Base-by-base conservation (phyloP, 176 grass and related monocot genomes). In the Panicum miliaceum region DNA sequence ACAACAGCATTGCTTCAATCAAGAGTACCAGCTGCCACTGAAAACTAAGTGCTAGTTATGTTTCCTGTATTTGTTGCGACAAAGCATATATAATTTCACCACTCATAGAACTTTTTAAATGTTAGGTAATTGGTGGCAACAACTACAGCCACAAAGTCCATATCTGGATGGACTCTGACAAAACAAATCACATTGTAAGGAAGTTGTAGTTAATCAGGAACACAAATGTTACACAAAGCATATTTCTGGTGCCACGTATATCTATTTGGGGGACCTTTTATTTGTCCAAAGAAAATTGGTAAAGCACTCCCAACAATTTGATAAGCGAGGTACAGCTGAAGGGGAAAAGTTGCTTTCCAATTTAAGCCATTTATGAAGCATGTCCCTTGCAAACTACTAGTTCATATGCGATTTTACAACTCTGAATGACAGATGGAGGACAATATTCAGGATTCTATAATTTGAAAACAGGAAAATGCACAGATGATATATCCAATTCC, bases 51-150 rank as follows among this genome's bases (percentile, higher is more conserved):
- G 7, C 10, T 68, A 81, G 47, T 13, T 7, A 54, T 68, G 14
- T 27, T 81, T 68, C 47, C 54, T 56, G 35, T 81, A 56, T 69
- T 81, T 40, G 23, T 68, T 81, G 78, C 64, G 15, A 19, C 4
- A 69, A 4, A 26, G 41, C 22, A 53, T 40, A 53, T 9, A 15
- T 0, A 48, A 51, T 23, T 64, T 51, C 20, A 14, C 20, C 0
- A 67, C 45, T 38, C 47, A 26, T 13, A n/a, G 20, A 47, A 34
- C 2, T 47, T 66, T 38, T 23, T 27, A 79, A 34, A 50, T 51
- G 27, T 36, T 23, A 34, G 20, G 29, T 65, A 47, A 51, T 23
- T 36, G 19, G 77, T 51, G 46, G 19, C 20, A 34, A 36, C 3
- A 12, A 80, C 13, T 50, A 34, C 5, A 20, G 20, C 26, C 18